phyloP scores from a whole-genome alignment of 306 rosid species.

The Gynostemma pentaphyllum region DNA sequence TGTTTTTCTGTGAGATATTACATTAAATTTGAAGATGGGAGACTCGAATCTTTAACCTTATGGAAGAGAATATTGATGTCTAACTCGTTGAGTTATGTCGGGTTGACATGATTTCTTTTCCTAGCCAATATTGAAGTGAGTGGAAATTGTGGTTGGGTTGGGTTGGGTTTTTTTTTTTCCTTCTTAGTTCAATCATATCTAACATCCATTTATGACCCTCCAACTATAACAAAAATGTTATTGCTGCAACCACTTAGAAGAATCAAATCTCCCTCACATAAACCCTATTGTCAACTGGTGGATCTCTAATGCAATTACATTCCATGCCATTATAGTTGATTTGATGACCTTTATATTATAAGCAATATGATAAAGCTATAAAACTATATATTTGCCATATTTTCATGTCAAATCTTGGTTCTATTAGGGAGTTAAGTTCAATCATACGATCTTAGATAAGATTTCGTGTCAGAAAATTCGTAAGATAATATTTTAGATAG shows the following conservation, averaged over 20 bases:
- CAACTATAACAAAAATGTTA: not conserved
- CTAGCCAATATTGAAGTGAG: not conserved
- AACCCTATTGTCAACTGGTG: not conserved
- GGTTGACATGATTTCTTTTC: too few species aligned
- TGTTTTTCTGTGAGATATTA: too few species aligned
- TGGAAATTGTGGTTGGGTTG: conserved; percentile 1
- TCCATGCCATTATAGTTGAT: not conserved
- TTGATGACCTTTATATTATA: not conserved
- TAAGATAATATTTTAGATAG: too few species aligned
- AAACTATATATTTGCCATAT: not conserved
- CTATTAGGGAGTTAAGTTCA: too few species aligned
- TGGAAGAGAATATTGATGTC: too few species aligned
- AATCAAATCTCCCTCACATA: not conserved
- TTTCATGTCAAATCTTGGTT: too few species aligned
- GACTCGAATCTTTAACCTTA: too few species aligned
- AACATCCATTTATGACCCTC: conserved; percentile 4
- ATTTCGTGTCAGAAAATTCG: too few species aligned
- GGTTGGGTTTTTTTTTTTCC: not conserved
- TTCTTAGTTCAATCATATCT: conserved; percentile 3
- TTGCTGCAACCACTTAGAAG: conserved; percentile 3
- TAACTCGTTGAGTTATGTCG: too few species aligned
- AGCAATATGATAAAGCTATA: not conserved
- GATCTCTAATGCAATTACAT: not conserved
- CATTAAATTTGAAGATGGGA: too few species aligned
- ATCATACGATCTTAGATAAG: too few species aligned